Base-by-base conservation (phyloP, 768 basidiomycete genomes). In the Mycena capillaripes region DNA sequence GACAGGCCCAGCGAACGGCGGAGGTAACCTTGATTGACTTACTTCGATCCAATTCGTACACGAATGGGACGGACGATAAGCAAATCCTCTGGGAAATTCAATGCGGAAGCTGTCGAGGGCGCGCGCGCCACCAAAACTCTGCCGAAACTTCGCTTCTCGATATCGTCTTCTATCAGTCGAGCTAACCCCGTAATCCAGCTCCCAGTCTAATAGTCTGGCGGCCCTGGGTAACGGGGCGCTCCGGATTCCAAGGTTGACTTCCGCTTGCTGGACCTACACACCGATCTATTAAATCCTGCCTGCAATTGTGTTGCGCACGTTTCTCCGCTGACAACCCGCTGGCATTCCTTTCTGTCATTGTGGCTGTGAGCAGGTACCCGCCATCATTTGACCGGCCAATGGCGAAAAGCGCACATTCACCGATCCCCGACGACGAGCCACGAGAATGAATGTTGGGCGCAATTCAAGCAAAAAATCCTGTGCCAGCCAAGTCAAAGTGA, bases 21-120 rank as follows among this genome's bases (percentile, higher is more conserved):
- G 9, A 48, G 29, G 44, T 21, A 69, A 70, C 27, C 60, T 69
- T 69, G 53, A 69, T 69, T 62, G 68, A 63, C 69, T 57, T 4
- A 17, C 46, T 34, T 42, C 32, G 52, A 25, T 32, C 44, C 42
- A 29, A 42, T 58, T 55, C 67, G 59, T 56, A 23, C 48, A 38
- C 59, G 59, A 64, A 48, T 52, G 21, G 42, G 21, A 44, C 40
- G 40, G 40, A 34, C 61, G 69, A 70, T 70, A 70, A 70, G 69
- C 61, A 57, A 70, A 32, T 56, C 52, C 53, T 57, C 55, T 50
- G 34, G 46, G 27, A n/a, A n/a, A n/a, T n/a, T n/a, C n/a, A 48
- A 12, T 40, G 57, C 69, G 62, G 67, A 29, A 62, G 52, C 52
- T 55, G n/a, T 60, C 17, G 56, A 52, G 32, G 21, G 27, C 10